Evolutionary conservation across 805 yeast species (phyloP), one percentile per base, ranked within the genome.

Genomic region (Saturnispora dispora): DNA sequence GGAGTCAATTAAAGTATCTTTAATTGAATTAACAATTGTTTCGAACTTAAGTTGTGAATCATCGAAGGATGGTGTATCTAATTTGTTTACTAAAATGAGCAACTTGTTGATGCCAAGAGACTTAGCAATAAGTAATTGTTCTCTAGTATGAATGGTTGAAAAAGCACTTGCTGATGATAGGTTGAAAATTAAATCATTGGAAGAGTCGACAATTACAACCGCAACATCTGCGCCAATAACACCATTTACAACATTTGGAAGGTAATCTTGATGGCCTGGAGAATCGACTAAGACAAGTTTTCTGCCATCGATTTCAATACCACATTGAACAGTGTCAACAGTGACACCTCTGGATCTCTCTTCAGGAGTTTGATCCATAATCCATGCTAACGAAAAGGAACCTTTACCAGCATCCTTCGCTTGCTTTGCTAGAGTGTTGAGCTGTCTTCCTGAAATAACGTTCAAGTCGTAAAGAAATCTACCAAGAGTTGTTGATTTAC

Each of bases 201-300:
- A 80, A 2, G 86, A 64, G 63, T 87, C 95, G 18, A 86, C 79
- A 10, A 86, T 87, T 39, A 85, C 70, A 17, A 86, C 70, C 0
- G 90, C 90, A 42, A 82, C 64, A 59, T 86, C 93, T 0, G 93
- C 90, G 60, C 84, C 89, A 3, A 85, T 69, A 1, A 86, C 84
- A 28, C 95, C 95, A 28, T 87, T 85, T 57, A 86, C 85, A 88
- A 86, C 84, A 59, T 84, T 87, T 4, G 95, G 95, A 32, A 86
- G 85, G 64, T 83, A 86, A 60, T 86, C 93, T 54, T 75, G 73
- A 65, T 86, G 95, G 0, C 95, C 95, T 0, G 95, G 95, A 0
- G 95, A 89, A 68, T 86, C 95, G 51, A 86, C 79, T 4, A 88
- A 82, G 0, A 88, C 81, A 62, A 82, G 84, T 46, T 73, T 67